phyloP scores from a whole-genome alignment of 1,284 basidiomycete genomes.

The Cryptococcus sp. region DNA sequence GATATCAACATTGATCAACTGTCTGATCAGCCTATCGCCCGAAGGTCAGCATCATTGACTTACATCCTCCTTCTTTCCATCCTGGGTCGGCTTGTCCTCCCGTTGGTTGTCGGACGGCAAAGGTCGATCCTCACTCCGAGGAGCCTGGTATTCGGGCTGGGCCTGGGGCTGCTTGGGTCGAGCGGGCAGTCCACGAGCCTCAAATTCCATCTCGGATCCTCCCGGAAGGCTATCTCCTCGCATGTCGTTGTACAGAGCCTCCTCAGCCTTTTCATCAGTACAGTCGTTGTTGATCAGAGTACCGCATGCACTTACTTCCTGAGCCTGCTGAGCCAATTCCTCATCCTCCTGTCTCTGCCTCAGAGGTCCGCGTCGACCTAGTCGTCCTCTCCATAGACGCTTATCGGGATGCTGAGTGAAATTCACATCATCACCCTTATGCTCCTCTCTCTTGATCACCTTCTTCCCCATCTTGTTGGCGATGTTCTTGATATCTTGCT shows the following conservation, averaged over 20 bases:
- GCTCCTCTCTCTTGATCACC: neutral
- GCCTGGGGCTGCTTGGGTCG: no score
- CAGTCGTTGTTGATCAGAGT: no score
- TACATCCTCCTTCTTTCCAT: slow-evolving; percentile 4
- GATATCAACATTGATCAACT: slow-evolving; percentile 15
- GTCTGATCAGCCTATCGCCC: neutral
- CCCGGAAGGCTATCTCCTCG: neutral
- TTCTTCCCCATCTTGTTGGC: neutral
- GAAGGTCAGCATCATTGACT: slow-evolving; percentile 1
- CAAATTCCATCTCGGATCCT: neutral
- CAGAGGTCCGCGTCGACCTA: slow-evolving; percentile 15
- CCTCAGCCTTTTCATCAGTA: no score
- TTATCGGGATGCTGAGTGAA: neutral
- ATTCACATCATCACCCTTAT: neutral
- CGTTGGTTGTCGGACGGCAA: no score
- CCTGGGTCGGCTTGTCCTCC: neutral
- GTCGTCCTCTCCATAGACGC: slow-evolving; percentile 11
- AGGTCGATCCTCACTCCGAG: no score
- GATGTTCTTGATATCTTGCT: neutral
- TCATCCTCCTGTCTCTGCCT: slow-evolving; percentile 1
- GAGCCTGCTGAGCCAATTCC: no score
- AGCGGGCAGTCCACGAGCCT: no score
- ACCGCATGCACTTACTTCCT: no score
- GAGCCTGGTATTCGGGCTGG: no score
- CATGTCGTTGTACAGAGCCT: no score